phyloP scores from a whole-genome alignment of 1,284 basidiomycete species.

The Cutaneotrichosporon cutaneum region DNA sequence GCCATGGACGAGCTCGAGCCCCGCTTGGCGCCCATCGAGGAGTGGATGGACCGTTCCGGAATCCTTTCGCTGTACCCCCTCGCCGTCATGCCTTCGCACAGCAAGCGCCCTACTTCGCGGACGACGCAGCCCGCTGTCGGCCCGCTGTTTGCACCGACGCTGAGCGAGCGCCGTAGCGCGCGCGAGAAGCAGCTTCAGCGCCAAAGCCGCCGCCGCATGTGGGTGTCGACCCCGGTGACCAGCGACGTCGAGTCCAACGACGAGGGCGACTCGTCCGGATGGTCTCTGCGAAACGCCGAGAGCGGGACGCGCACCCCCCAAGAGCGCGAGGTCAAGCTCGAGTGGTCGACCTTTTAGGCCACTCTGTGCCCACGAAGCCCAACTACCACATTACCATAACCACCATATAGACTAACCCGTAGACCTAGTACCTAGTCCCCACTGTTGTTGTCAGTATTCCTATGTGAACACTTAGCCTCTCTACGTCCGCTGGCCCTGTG shows the following conservation, averaged over 20 bases:
- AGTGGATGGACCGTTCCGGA: constrained; percentile 48
- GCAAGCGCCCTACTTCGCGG: constrained; percentile 15
- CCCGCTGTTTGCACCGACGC: constrained; percentile 42
- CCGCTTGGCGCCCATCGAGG: constrained; percentile 41
- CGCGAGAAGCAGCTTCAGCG: constrained; percentile 36
- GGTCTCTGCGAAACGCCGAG: background rate
- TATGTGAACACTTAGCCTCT: constrained; percentile 1
- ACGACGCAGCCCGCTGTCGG: constrained; percentile 29
- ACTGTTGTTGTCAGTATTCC: background rate
- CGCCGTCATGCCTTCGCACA: constrained; percentile 39
- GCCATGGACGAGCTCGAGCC: constrained; percentile 15
- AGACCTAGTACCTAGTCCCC: background rate
- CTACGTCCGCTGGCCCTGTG: background rate
- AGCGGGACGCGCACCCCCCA: constrained; percentile 13
- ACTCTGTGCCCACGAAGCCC: background rate
- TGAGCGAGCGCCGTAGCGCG: constrained; percentile 30
- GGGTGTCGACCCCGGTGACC: constrained; percentile 19
- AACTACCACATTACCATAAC: background rate
- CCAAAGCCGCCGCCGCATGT: constrained; percentile 25
- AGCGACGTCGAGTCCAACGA: constrained; percentile 29
- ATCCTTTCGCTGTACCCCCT: constrained; percentile 50
- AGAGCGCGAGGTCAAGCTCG: constrained; percentile 19
- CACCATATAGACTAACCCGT: background rate
- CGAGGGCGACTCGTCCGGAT: constrained; percentile 4
- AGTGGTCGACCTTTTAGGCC: constrained; percentile 29